Conservation (phyloP, 164 flowering plant genomes). For the Hamamelis virginiana region DNA sequence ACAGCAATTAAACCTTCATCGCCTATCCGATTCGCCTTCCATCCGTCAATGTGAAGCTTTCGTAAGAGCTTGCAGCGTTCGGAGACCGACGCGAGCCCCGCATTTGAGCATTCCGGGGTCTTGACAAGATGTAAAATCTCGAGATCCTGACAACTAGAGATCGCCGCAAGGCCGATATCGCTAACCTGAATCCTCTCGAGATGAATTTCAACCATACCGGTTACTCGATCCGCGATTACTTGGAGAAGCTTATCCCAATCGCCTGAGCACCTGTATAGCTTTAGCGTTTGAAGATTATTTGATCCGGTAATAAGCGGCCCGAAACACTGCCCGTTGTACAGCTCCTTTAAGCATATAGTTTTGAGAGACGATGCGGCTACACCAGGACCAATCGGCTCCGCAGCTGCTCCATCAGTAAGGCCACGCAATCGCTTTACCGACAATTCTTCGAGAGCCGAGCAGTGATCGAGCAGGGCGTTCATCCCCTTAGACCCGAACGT, state of each 20-base stretch:
- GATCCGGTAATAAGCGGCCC: slow-evolving; percentile 70
- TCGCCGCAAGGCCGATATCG: slow-evolving; percentile 66
- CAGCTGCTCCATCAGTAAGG: slow-evolving; percentile 46
- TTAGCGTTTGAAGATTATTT: slow-evolving; percentile 61
- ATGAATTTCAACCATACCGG: slow-evolving; percentile 67
- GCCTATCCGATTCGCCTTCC: slow-evolving; percentile 89
- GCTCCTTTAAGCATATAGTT: slow-evolving; percentile 76
- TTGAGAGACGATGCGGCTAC: slow-evolving; percentile 56
- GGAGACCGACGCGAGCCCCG: slow-evolving; percentile 56
- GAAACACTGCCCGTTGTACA: slow-evolving; percentile 85
- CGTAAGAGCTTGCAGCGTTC: slow-evolving; percentile 72
- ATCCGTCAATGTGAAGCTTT: slow-evolving; percentile 95
- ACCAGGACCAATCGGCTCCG: slow-evolving; percentile 73
- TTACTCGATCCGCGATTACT: slow-evolving; percentile 31
- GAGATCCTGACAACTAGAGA: slow-evolving; percentile 55
- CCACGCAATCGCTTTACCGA: slow-evolving; percentile 87
- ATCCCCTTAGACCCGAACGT: slow-evolving; percentile 61
- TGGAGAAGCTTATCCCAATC: slow-evolving; percentile 84
- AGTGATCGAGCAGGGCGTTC: slow-evolving; percentile 74
- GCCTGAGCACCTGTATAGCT: slow-evolving; percentile 74
- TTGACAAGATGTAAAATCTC: slow-evolving; percentile 85
- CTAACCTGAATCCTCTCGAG: slow-evolving; percentile 85
- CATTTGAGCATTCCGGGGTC: slow-evolving; percentile 81
- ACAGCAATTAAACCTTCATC: slow-evolving; percentile 77
- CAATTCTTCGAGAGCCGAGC: slow-evolving; percentile 72